These are phyloP conservation scores for Gremmenia infestans DNA, from an alignment of 2,329 filamentous ascomycete genomes.

Conservation along the genomic window DNA sequence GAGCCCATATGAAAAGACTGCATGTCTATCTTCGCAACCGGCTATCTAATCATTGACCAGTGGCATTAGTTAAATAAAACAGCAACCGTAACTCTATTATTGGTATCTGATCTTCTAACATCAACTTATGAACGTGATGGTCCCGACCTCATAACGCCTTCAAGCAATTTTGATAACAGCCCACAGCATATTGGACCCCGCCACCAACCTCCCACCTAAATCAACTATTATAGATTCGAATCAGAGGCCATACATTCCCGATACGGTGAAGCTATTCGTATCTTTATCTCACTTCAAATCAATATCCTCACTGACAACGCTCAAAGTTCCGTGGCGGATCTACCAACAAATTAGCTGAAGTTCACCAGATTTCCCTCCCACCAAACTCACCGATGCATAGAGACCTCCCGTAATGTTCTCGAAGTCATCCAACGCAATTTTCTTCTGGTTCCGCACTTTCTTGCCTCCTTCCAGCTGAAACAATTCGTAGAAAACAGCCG, in stretches of 20 bases:
- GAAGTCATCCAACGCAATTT: neutral
- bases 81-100: too few relatives aligned
- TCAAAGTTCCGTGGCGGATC: neutral
- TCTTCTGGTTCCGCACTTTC: slow-evolving; percentile 4
- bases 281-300: neutral
- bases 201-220: too few relatives aligned
- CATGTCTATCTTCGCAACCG: too few relatives aligned
- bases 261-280: neutral
- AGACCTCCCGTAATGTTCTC: neutral
- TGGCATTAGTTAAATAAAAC: too few relatives aligned
- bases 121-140: too few relatives aligned
- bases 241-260: neutral
- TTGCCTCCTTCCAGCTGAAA: neutral
- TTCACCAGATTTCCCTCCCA: neutral
- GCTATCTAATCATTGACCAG: too few relatives aligned
- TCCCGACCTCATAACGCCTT: too few relatives aligned
- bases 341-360: neutral
- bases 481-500: neutral
- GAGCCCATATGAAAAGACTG: too few relatives aligned
- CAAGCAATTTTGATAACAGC: too few relatives aligned
- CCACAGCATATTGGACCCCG: too few relatives aligned
- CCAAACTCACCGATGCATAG: neutral
- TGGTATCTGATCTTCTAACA: too few relatives aligned
- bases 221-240: too few relatives aligned
- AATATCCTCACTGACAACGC: neutral